A percentile compares a stretch with the other conserved stretches of the same genome.
Conservation (phyloP, 257 asterid species). For the Asclepias syriaca region DNA sequence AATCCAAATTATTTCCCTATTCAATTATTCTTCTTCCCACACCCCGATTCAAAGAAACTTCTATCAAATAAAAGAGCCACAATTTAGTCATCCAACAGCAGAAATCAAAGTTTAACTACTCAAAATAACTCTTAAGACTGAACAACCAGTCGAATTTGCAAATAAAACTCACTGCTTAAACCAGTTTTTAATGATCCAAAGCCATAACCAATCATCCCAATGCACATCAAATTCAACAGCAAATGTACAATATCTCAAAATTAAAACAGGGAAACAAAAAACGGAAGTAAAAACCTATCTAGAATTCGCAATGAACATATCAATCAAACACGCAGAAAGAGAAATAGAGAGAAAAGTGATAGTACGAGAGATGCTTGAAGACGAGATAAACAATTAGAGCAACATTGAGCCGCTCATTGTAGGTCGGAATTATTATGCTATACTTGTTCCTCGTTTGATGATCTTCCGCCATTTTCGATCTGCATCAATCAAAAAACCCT, state of each 20-base stretch:
- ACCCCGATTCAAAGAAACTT: not conserved
- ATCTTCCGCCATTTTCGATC: constrained; percentile 18
- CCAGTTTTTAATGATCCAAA: not conserved
- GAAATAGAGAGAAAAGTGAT: constrained; percentile 16
- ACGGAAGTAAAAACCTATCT: not conserved
- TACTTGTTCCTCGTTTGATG: constrained; percentile 53
- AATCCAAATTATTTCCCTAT: too few relatives aligned
- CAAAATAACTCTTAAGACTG: not conserved
- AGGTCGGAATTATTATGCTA: constrained; percentile 89
- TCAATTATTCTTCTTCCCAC: too few relatives aligned
- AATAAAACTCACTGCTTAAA: not conserved
- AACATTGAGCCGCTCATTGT: constrained; percentile 95
- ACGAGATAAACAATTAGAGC: constrained; percentile 82
- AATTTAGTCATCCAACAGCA: not conserved
- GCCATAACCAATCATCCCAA: not conserved
- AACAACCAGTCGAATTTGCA: not conserved
- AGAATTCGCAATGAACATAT: not conserved
- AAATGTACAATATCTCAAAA: not conserved
- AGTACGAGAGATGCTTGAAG: constrained; percentile 74
- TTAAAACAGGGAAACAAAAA: not conserved
- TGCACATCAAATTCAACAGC: not conserved
- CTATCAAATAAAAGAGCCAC: not conserved
- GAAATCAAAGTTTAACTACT: not conserved
- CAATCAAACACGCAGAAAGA: not conserved
- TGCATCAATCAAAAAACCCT: constrained; percentile 11